phyloP scores from a whole-genome alignment of 2,329 filamentous ascomycete genomes.

The Nemania bipapillata region DNA sequence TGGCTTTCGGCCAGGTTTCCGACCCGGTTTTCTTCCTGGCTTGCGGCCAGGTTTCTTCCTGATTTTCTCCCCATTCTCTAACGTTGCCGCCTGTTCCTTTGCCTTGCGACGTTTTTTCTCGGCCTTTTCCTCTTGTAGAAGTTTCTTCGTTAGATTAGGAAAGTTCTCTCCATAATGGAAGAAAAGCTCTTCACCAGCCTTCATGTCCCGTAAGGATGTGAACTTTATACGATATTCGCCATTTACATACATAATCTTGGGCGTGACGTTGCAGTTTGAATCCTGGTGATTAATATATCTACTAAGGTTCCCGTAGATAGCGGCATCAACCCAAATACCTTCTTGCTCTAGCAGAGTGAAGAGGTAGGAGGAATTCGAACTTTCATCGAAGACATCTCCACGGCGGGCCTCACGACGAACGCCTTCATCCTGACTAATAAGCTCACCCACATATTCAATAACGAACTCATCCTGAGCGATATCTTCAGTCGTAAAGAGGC shows the following conservation, averaged over 20 bases:
- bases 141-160: conserved; percentile 67
- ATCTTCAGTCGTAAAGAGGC: conserved; percentile 76
- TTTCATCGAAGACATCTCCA: conserved; percentile 70
- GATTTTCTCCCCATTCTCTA: conserved; percentile 41
- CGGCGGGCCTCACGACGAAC: conserved; percentile 72
- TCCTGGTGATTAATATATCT: conserved; percentile 85
- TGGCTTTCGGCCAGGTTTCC: conserved; percentile 49
- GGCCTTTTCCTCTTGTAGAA: conserved; percentile 58
- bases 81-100: conserved; percentile 44
- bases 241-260: conserved; percentile 77
- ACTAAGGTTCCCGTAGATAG: conserved; percentile 80
- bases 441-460: conserved; percentile 82
- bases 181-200: conserved; percentile 78
- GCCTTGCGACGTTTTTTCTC: conserved; percentile 50
- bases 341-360: conserved; percentile 70
- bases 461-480: conserved; percentile 77
- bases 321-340: conserved; percentile 77
- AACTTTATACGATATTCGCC: conserved; percentile 81
- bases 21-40: conserved; percentile 47
- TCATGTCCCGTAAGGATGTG: conserved; percentile 73
- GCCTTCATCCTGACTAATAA: conserved; percentile 75
- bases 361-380: conserved; percentile 72
- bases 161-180: conserved; percentile 83
- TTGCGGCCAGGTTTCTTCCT: conserved; percentile 49
- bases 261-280: conserved; percentile 68